These are phyloP conservation scores for Penstemon davidsonii DNA, from an alignment of 257 asterid genomes.

Conservation along the genomic window DNA sequence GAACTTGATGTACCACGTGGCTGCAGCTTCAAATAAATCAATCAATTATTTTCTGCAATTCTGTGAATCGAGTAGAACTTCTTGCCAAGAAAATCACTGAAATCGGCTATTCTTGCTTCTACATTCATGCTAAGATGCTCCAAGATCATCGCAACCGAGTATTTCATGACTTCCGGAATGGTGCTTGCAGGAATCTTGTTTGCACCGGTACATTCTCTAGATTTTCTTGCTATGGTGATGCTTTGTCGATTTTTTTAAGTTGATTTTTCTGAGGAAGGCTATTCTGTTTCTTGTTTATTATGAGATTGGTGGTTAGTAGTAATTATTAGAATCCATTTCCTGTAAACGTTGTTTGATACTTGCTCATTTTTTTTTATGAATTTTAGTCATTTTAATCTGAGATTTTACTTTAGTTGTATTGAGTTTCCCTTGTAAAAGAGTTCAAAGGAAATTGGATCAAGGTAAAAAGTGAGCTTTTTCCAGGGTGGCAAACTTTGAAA, in stretches of 20 bases:
- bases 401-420: background rate
- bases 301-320: background rate
- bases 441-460: background rate
- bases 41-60: conserved; percentile 78
- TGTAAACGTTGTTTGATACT: background rate
- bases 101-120: conserved; percentile 79
- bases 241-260: conserved; percentile 8
- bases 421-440: background rate
- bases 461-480: background rate
- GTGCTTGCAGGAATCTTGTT: conserved; percentile 83
- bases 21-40: conserved; percentile 80
- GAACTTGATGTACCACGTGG: conserved; percentile 19
- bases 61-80: conserved; percentile 75
- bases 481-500: background rate
- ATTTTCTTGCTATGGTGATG: conserved; percentile 4
- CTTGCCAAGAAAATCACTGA: conserved; percentile 83
- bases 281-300: background rate
- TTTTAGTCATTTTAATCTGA: background rate
- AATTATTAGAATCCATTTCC: background rate
- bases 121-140: conserved; percentile 82
- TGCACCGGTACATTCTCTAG: conserved; percentile 60
- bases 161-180: conserved; percentile 80
- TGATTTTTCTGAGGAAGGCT: background rate
- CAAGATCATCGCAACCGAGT: conserved; percentile 84
- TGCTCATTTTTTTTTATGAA: background rate